Conservation (phyloP, 164 flowering plant species). For the Macadamia tetraphylla region DNA sequence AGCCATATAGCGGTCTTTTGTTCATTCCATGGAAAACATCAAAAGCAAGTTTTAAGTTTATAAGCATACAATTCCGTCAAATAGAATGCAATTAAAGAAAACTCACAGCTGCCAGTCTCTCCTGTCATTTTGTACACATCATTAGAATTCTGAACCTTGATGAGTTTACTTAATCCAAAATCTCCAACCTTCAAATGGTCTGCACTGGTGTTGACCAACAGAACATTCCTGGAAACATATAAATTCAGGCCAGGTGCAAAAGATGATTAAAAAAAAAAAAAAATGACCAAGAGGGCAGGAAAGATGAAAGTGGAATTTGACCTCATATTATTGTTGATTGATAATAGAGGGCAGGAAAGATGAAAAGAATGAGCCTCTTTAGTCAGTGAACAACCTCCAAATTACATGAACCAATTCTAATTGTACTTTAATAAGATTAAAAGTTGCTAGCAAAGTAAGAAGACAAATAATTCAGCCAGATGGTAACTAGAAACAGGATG, state of each 20-base stretch:
- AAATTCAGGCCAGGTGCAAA: neutral
- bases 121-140: slow-evolving; percentile 99
- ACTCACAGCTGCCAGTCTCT: slow-evolving; percentile 99
- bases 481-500: too few species aligned
- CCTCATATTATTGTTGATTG: neutral
- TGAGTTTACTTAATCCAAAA: slow-evolving; percentile 97
- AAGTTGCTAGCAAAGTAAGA: too few species aligned
- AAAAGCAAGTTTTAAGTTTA: slow-evolving; percentile 8
- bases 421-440: too few species aligned
- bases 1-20: slow-evolving; percentile 95
- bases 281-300: too few species aligned
- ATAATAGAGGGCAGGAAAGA: neutral
- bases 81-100: slow-evolving; percentile 1
- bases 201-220: slow-evolving; percentile 87
- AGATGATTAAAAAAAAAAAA: too few species aligned
- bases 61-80: neutral
- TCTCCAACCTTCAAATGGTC: slow-evolving; percentile 99
- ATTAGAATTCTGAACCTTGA: slow-evolving; percentile 85
- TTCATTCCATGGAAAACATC: slow-evolving; percentile 10
- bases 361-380: too few species aligned
- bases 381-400: too few species aligned
- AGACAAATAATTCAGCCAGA: too few species aligned
- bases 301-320: neutral
- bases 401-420: too few species aligned
- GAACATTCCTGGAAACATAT: slow-evolving; percentile 73